These are phyloP conservation scores for Eurotiales sp. DNA, from an alignment of 2,329 filamentous ascomycete genomes.

Conservation along the genomic window DNA sequence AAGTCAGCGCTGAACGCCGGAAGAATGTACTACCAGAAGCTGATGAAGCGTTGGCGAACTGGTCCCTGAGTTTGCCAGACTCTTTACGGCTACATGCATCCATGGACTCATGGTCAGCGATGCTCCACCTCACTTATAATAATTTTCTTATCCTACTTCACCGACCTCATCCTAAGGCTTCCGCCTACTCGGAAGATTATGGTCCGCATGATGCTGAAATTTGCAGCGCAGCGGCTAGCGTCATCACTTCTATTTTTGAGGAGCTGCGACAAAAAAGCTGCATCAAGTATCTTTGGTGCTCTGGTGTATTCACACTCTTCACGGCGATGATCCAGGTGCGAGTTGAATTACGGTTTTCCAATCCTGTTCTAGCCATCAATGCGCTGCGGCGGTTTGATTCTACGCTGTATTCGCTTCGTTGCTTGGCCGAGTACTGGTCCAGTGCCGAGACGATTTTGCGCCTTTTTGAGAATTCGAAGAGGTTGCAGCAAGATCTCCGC, in stretches of 20 bases:
- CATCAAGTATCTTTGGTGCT: conserved; percentile 43
- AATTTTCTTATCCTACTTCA: conserved; percentile 46
- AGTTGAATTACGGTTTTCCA: conserved; percentile 44
- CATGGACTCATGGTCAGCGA: conserved; percentile 42
- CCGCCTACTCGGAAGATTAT: conserved; percentile 42
- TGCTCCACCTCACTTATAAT: conserved; percentile 44
- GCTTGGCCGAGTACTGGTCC: conserved; percentile 41
- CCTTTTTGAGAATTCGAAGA: conserved; percentile 42
- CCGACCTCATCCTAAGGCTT: conserved; percentile 41
- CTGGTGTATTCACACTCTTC: conserved; percentile 42
- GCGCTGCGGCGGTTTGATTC: conserved; percentile 44
- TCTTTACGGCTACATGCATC: conserved; percentile 38
- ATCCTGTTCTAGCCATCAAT: conserved; percentile 44
- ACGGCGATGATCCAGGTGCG: conserved; percentile 47
- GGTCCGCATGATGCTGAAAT: conserved; percentile 45
- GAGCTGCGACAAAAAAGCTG: conserved; percentile 40
- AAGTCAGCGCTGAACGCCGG: conserved; percentile 36
- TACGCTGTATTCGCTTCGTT: conserved; percentile 38
- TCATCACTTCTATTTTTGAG: conserved; percentile 45
- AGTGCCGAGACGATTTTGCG: conserved; percentile 42
- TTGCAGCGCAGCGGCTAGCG: conserved; percentile 42
- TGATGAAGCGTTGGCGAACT: conserved; percentile 40
- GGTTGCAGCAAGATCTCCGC: conserved; percentile 39
- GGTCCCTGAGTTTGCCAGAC: conserved; percentile 41
- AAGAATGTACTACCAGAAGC: conserved; percentile 41